Conservation (phyloP, 1,284 basidiomycete species). For the Microbotryum lychnidis-dioicae region DNA sequence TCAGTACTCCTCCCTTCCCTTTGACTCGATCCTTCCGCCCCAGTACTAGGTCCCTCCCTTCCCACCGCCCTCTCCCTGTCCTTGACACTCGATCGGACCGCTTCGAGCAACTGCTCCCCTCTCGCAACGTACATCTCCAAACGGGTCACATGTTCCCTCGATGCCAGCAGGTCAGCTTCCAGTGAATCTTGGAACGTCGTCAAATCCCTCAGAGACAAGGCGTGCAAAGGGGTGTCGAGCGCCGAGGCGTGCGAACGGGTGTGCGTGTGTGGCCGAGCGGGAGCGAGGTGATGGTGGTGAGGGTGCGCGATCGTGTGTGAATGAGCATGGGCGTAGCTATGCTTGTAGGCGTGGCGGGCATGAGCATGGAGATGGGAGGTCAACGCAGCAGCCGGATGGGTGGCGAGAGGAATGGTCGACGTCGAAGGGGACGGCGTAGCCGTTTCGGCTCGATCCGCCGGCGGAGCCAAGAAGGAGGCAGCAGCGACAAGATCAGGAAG, state of each 20-base stretch:
- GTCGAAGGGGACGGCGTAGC: neutral
- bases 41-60: neutral
- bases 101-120: conserved; percentile 15
- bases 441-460: neutral
- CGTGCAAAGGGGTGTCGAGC: neutral
- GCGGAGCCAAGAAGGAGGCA: conserved; percentile 4
- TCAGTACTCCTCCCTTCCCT: neutral
- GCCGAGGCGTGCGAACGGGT: neutral
- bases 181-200: conserved; percentile 12
- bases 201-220: conserved; percentile 19
- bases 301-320: neutral
- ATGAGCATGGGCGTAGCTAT: neutral
- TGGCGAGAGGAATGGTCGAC: neutral
- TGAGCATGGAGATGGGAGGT: neutral
- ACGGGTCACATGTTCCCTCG: conserved; percentile 12
- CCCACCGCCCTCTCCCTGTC: neutral
- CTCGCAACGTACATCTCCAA: conserved; percentile 18
- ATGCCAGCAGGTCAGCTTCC: conserved; percentile 1
- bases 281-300: neutral
- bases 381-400: conserved; percentile 5
- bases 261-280: neutral
- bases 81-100: conserved; percentile 7
- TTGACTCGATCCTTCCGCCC: neutral
- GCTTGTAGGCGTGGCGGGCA: neutral
- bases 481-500: conserved; percentile 27